Percentiles rank a stretch among this genome's conserved stretches.
These are phyloP conservation scores for Apiotrichum laibachii DNA, from an alignment of 1,284 basidiomycete genomes.

Conservation along the genomic window DNA sequence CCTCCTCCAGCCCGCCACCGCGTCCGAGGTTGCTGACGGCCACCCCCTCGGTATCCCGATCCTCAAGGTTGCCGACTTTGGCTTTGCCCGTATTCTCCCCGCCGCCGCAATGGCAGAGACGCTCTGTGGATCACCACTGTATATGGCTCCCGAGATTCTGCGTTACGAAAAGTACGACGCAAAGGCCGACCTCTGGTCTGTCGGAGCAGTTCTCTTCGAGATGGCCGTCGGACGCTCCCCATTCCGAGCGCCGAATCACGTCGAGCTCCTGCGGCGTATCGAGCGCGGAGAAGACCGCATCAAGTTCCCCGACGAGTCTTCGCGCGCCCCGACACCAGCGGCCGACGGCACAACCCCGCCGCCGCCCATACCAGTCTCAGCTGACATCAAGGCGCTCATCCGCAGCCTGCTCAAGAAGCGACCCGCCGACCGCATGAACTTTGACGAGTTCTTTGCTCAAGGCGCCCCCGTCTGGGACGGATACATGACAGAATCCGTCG, in stretches of 20 bases:
- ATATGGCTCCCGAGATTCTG: constrained; percentile 99
- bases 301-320: constrained; percentile 83
- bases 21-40: constrained; percentile 73
- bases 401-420: constrained; percentile 76
- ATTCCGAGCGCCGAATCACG: constrained; percentile 92
- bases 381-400: constrained; percentile 86
- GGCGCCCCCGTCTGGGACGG: constrained; percentile 67
- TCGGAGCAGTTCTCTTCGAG: constrained; percentile 94
- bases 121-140: constrained; percentile 92
- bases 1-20: constrained; percentile 76
- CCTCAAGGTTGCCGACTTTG: constrained; percentile 97
- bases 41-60: constrained; percentile 89
- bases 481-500: constrained; percentile 61
- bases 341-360: constrained; percentile 21
- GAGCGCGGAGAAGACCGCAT: constrained; percentile 72
- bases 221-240: constrained; percentile 91
- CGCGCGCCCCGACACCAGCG: constrained; percentile 52
- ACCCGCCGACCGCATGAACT: constrained; percentile 79
- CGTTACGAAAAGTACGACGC: constrained; percentile 98
- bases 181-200: constrained; percentile 96
- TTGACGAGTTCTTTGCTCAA: constrained; percentile 87
- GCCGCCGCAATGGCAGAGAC: constrained; percentile 95
- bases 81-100: constrained; percentile 89
- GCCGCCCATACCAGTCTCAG: constrained; percentile 59
- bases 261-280: constrained; percentile 91